Evolutionary conservation across 768 basidiomycete genomes (phyloP).

Genomic region (Sutorius australiensis): DNA sequence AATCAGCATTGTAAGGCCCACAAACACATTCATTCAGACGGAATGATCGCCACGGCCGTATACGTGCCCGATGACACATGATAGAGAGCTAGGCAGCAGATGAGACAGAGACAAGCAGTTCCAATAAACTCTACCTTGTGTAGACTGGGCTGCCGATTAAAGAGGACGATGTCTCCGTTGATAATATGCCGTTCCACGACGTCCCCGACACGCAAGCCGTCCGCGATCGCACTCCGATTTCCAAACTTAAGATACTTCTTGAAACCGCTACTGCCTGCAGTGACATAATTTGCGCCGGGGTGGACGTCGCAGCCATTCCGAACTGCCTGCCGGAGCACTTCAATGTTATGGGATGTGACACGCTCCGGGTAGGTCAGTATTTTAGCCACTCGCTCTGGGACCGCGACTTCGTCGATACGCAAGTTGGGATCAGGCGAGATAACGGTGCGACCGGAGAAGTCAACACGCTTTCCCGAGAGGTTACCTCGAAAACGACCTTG

Average conservation of each 20-base stretch:
- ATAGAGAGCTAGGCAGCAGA: constrained; percentile 72
- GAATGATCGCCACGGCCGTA: constrained; percentile 97
- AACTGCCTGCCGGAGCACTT: constrained; percentile 67
- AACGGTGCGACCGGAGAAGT: constrained; percentile 97
- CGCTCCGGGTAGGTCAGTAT: constrained; percentile 95
- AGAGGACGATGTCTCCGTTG: constrained; percentile 94
- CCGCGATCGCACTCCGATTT: constrained; percentile 75
- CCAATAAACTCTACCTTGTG: constrained; percentile 62
- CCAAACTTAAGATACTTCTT: constrained; percentile 92
- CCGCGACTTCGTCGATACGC: constrained; percentile 96
- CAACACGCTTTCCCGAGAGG: constrained; percentile 97
- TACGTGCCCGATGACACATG: constrained; percentile 97
- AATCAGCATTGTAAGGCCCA: constrained; percentile 98
- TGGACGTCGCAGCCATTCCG: constrained; percentile 87
- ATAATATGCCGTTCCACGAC: constrained; percentile 91
- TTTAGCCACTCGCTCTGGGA: constrained; percentile 93
- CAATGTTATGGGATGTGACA: constrained; percentile 89
- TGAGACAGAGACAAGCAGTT: constrained; percentile 1
- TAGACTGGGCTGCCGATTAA: constrained; percentile 98
- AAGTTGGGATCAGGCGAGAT: constrained; percentile 99
- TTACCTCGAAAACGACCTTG: constrained; percentile 99
- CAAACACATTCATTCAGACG: constrained; percentile 98
- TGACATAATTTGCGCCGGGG: constrained; percentile 95
- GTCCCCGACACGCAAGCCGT: constrained; percentile 81
- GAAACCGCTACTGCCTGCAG: constrained; percentile 67